A percentile compares a stretch with the other conserved stretches of the same genome.
phyloP scores from a whole-genome alignment of 225 moss, liverwort and hornwort species.

The Ulota crispa region DNA sequence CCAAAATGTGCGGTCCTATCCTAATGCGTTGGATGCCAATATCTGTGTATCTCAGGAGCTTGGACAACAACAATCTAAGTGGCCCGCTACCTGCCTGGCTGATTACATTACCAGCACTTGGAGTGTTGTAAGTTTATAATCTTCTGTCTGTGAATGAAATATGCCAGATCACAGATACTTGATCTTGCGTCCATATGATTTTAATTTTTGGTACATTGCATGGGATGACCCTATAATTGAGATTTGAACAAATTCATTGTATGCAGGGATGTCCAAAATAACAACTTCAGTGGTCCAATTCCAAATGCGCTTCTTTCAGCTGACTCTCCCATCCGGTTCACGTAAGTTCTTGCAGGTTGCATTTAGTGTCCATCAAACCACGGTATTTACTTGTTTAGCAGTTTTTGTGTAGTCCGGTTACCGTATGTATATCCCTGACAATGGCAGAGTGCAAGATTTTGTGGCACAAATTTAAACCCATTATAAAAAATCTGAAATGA shows the following conservation, averaged over 20 bases:
- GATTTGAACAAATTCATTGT: background rate
- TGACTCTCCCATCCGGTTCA: slow-evolving; percentile 1
- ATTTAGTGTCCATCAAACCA: background rate
- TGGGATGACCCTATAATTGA: background rate
- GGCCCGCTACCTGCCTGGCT: slow-evolving; percentile 18
- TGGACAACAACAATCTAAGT: slow-evolving; percentile 20
- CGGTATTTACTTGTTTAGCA: background rate
- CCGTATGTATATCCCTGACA: background rate
- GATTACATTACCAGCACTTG: background rate
- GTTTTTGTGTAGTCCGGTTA: background rate
- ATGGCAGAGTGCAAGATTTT: background rate
- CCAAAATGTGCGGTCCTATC: background rate
- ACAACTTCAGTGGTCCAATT: slow-evolving; percentile 35
- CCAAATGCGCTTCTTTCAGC: slow-evolving; percentile 27
- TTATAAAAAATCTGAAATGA: background rate
- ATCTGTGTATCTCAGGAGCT: background rate
- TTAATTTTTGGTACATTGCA: background rate
- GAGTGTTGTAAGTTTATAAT: slow-evolving; percentile 16
- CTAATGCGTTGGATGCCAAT: background rate
- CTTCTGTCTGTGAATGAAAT: background rate
- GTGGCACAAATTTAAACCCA: too few relatives aligned
- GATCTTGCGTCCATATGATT: background rate
- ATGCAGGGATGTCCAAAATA: slow-evolving; percentile 25
- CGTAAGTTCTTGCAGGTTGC: background rate
- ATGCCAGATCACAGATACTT: background rate